Evolutionary conservation across 257 asterid species (phyloP).

Genomic region (Solanum chiquidenum): DNA sequence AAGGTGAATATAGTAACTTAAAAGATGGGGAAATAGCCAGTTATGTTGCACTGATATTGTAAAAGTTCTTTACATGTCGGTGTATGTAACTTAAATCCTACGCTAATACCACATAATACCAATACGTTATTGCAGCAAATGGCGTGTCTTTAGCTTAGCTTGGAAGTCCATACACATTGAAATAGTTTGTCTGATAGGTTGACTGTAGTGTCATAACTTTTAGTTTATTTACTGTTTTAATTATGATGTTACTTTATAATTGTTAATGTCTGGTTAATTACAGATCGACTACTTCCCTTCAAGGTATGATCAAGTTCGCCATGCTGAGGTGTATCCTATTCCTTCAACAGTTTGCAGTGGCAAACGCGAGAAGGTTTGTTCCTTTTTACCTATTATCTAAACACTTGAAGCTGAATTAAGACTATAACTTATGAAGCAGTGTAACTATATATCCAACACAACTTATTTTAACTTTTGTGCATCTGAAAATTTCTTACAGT

Average conservation of each 20-base stretch:
- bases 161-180: neutral
- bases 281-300: slow-evolving; percentile 33
- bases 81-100: neutral
- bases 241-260: neutral
- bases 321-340: slow-evolving; percentile 22
- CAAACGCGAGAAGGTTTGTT: slow-evolving; percentile 18
- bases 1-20: neutral
- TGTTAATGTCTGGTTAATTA: neutral
- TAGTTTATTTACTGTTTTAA: neutral
- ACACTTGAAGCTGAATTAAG: neutral
- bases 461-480: neutral
- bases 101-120: neutral
- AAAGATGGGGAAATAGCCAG: neutral
- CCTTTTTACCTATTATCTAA: neutral
- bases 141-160: neutral
- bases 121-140: neutral
- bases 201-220: neutral
- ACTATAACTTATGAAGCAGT: neutral
- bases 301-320: slow-evolving; percentile 25
- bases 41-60: neutral
- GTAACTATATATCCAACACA: neutral
- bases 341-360: slow-evolving; percentile 18
- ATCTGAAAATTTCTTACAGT: slow-evolving; percentile 1
- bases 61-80: neutral
- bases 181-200: neutral